Percentiles rank a stretch among this genome's conserved stretches.
Conservation (phyloP, 73 alveolate species). For the Paramecium caudatum region DNA sequence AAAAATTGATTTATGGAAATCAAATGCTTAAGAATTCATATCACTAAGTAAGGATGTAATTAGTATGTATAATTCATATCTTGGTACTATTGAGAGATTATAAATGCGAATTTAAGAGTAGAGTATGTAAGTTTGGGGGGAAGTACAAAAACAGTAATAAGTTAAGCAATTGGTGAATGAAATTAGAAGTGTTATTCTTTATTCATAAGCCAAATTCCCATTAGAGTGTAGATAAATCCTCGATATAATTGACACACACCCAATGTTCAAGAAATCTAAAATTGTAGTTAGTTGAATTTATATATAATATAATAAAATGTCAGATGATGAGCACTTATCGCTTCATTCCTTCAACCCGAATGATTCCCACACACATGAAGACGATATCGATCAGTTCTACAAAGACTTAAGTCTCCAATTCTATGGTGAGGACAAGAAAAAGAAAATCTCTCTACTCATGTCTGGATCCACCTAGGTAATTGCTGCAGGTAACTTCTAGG, state of each 20-base stretch:
- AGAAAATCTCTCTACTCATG: constrained; percentile 57
- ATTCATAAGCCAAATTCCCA: background rate
- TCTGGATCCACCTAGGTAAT: constrained; percentile 65
- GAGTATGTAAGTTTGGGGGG: background rate
- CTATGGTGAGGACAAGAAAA: constrained; percentile 53
- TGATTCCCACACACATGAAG: background rate
- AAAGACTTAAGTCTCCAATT: constrained; percentile 53
- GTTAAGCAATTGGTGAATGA: constrained; percentile 1
- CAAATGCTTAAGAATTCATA: background rate
- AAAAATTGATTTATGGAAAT: constrained; percentile 9
- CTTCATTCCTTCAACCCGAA: constrained; percentile 35
- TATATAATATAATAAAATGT: constrained; percentile 50
- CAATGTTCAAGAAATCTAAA: background rate
- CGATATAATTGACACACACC: background rate
- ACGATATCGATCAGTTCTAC: constrained; percentile 51
- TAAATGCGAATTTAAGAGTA: background rate
- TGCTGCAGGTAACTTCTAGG: background rate
- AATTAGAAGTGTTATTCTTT: constrained; percentile 5
- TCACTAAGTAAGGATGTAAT: background rate
- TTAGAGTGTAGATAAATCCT: background rate
- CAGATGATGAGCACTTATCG: constrained; percentile 51
- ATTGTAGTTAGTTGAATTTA: background rate
- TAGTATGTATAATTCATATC: background rate
- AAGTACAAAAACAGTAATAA: background rate
- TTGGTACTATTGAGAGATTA: constrained; percentile 28